Evolutionary conservation across 352 stramenopile genomes (phyloP), one percentile per base, ranked within the genome.

Genomic region (Pythium sukuiense): DNA sequence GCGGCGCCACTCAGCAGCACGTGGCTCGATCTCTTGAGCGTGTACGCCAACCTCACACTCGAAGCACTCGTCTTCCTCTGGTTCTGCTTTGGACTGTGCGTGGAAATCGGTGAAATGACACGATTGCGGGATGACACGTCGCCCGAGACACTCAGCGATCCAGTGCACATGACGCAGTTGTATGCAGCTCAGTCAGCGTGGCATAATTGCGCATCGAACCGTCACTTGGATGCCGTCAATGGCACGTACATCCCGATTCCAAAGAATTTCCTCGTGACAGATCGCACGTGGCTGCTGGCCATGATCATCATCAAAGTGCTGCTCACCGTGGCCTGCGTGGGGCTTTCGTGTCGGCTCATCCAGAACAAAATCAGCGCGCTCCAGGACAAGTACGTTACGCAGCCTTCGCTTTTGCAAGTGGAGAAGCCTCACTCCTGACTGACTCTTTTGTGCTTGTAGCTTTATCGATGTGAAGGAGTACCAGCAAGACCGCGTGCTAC

Each of bases 381-480:
- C 13, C 76, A 88, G 64, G 82, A 90, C 69, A 83, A 90, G 77
- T 89, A 74, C 52, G 79, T 87, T 24, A 12, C 5, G 27, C 27
- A 35, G 9, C 18, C 5, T 57, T 18, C 7, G 29, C 48, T 18
- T 63, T 30, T 39, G 37, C 20, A 24, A 24, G 20, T 8, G 33
- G 45, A 16, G 49, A 8, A 30, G 12, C 24, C 50, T 24, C 20
- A 52, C 32, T 35, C 1, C 3, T 33, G 24, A 55, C 37, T 13
- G 12, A 26, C 27, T 39, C 41, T 55, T 13, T 73, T 7, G 70
- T 26, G 54, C 16, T 30, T 7, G 12, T 35, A 90, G 81, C 35
- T 89, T 85, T 61, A 88, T 91, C 66, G 83, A 91, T 37, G 58
- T 89, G 26, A 79, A 78, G 37, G 83, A 91, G 54, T 81, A 83